Evolutionary conservation across 2,329 filamentous ascomycete genomes (phyloP), one percentile per base, ranked within the genome.

Genomic region (Drechslerella dactyloides): DNA sequence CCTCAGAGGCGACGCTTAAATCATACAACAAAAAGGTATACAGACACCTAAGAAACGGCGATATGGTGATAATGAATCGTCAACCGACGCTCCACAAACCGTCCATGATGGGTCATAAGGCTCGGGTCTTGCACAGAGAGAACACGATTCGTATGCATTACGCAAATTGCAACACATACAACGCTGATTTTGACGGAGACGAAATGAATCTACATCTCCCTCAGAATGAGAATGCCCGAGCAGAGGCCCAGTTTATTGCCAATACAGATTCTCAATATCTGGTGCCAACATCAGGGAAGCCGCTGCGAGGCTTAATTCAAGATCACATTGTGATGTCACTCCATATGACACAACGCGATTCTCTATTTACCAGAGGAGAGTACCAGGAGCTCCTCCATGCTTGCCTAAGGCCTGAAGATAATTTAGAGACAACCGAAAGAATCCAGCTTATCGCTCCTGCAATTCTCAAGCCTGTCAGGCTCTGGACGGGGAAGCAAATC

Each of bases 181-280:
- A 99, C 77, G 94, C 94, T 33, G 94, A 99, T 84, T 99, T 99
- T 78, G 96, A 99, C 78, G 94, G 94, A 80, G 94, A 99, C 79
- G 94, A 99, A 80, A 99, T 99, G 94, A 99, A 99, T 80, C 96
- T 99, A 93, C 94, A 99, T 81, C 97, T 99, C 78, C 94, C 94
- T 0, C 94, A 99, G 77, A 97, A 96, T 76, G 96, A 97, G 79
- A 84, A 97, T 74, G 94, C 94, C 15, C 86, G 94, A 76, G 90
- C 93, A 1, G 94, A 99, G 81, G 94, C 94, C 1, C 85, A 96
- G 75, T 90, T 92, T 75, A 89, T 99, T 77, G 94, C 94, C 40
- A 93, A 97, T 79, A 97, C 94, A 1, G 93, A 99, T 79, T 93
- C 97, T 78, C 94, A 99, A 77, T 99, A 99, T 78, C 85, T 99